Evolutionary conservation across 139 green algal species (phyloP).

Genomic region (Trebouxia sp.): DNA sequence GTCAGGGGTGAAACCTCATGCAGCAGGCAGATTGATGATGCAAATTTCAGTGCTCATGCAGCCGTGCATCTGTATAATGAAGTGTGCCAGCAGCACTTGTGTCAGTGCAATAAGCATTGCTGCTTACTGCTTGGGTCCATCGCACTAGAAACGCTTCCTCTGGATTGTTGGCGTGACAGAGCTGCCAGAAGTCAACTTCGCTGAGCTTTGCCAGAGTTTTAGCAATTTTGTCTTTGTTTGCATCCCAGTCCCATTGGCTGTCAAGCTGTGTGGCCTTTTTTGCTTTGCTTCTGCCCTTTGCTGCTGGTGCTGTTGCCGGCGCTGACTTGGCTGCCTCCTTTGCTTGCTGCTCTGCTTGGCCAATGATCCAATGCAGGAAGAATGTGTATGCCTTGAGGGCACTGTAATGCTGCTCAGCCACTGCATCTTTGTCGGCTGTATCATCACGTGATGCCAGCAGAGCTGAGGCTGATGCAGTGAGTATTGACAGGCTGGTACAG

Average conservation of each 20-base stretch:
- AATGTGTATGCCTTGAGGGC: slow-evolving; percentile 75
- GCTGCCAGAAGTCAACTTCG: slow-evolving; percentile 59
- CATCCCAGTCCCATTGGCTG: slow-evolving; percentile 65
- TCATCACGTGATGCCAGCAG: slow-evolving; percentile 29
- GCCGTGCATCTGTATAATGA: not conserved
- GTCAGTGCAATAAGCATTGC: not conserved
- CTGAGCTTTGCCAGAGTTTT: slow-evolving; percentile 48
- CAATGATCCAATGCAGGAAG: slow-evolving; percentile 62
- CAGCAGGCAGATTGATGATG: not conserved
- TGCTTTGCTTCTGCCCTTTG: not conserved
- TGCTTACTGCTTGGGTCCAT: slow-evolving; percentile 13
- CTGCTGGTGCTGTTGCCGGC: not conserved
- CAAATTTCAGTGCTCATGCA: too few relatives aligned
- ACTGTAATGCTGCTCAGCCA: slow-evolving; percentile 40
- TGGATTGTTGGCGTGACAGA: slow-evolving; percentile 57
- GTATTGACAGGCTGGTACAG: slow-evolving; percentile 62
- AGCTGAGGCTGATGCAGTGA: slow-evolving; percentile 51
- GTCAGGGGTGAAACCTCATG: too few relatives aligned
- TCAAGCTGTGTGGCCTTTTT: slow-evolving; percentile 43
- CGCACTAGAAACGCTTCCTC: slow-evolving; percentile 57
- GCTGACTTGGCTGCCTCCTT: not conserved
- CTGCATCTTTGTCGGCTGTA: not conserved
- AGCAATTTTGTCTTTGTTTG: slow-evolving; percentile 46
- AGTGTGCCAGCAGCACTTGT: not conserved
- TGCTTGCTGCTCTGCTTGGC: slow-evolving; percentile 46